Evolutionary conservation across 2,329 filamentous ascomycete genomes (phyloP), one percentile per base, ranked within the genome.

Genomic region (Pyrenochaeta sp.): DNA sequence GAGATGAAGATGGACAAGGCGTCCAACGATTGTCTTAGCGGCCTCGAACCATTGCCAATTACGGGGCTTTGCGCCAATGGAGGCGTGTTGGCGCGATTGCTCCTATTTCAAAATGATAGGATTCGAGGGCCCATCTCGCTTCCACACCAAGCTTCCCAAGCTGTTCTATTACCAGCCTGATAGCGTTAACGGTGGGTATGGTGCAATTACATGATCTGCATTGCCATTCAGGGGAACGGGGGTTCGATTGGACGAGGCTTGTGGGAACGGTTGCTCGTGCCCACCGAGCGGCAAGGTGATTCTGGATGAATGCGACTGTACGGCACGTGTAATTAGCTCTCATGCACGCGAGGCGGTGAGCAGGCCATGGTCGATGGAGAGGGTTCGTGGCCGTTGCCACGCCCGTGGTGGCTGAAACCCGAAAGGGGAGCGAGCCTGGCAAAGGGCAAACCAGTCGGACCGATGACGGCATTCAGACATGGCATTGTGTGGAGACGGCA

Each of bases 51-150:
- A n/a, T 9, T 11, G 9, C 29, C 14, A 44, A 44, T 44, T 15
- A 32, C 32, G 32, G 20, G 18, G 7, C 14, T 29, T 36, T 36
- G 37, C 29, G 45, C 51, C 39, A 54, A 58, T 51, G 29, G n/a
- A 29, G 33, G 43, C 45, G 41, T 44, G 43, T 32, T 46, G 50
- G 50, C 41, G 30, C 49, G 37, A 51, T 14, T 29, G 44, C 36
- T 57, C 31, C 14, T 18, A 30, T 31, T 42, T 31, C 23, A 6
- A 30, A 35, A 43, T 47, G 21, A 40, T 37, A 39, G 42, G 52
- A 51, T 58, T 49, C 45, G 51, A 61, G 54, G 50, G 54, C 55
- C 51, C 46, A 58, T 62, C 45, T 63, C 60, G 63, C 54, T 58
- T 53, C 20, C 33, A 30, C 45, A 49, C 32, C 42, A 60, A 54